phyloP scores from a whole-genome alignment of 179 eudicot genomes.

The Corrigiola litoralis region DNA sequence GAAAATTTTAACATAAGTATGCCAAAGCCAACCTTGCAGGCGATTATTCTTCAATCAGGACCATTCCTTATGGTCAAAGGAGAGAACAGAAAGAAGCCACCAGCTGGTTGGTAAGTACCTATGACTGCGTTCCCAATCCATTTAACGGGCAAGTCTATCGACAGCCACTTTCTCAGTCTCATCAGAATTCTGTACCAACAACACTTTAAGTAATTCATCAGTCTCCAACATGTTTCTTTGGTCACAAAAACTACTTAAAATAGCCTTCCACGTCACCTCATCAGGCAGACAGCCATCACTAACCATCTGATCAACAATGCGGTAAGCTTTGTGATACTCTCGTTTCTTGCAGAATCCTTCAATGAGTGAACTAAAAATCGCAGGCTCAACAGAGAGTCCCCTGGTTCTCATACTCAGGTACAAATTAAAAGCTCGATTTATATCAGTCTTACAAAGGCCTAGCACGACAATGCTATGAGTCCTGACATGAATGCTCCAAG shows the following conservation, averaged over 20 bases:
- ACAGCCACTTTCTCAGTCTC: slow-evolving; percentile 17
- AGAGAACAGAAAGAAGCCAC: neutral
- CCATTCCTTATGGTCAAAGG: neutral
- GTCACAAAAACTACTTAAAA: slow-evolving; percentile 52
- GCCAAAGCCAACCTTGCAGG: slow-evolving; percentile 16
- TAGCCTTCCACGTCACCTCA: slow-evolving; percentile 49
- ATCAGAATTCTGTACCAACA: slow-evolving; percentile 22
- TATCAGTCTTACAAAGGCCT: slow-evolving; percentile 59
- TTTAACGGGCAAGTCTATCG: neutral
- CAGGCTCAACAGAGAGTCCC: slow-evolving; percentile 68
- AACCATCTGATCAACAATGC: slow-evolving; percentile 68
- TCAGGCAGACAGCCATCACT: slow-evolving; percentile 78
- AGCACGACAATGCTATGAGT: slow-evolving; percentile 57
- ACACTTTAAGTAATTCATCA: slow-evolving; percentile 35
- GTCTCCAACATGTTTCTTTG: slow-evolving; percentile 40
- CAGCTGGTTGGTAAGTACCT: neutral
- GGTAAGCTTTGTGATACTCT: slow-evolving; percentile 55
- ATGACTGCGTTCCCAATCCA: neutral
- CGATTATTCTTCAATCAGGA: slow-evolving; percentile 5
- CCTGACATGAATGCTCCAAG: slow-evolving; percentile 73
- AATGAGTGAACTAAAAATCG: slow-evolving; percentile 49
- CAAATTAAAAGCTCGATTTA: slow-evolving; percentile 57
- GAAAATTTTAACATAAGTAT: neutral
- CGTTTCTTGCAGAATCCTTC: slow-evolving; percentile 54
- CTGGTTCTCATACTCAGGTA: slow-evolving; percentile 73